These are phyloP conservation scores for Pythium scleroteichum DNA, from an alignment of 352 stramenopile genomes.

Conservation along the genomic window DNA sequence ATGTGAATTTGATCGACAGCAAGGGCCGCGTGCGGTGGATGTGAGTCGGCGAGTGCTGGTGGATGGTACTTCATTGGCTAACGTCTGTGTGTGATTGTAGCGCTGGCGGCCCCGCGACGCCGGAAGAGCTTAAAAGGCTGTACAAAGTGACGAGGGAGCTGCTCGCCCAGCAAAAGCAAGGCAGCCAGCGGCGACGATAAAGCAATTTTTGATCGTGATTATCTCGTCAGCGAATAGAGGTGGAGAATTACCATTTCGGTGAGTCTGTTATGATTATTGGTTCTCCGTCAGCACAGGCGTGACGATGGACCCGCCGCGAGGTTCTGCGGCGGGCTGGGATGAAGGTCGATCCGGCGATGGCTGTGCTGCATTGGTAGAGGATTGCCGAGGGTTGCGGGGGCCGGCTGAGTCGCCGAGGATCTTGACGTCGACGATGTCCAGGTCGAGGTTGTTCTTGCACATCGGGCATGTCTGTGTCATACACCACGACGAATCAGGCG, in stretches of 20 bases:
- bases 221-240: constrained; percentile 19
- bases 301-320: constrained; percentile 41
- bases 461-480: constrained; percentile 65
- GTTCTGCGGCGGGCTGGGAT: not conserved
- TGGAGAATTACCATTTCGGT: not conserved
- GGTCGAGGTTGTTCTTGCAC: constrained; percentile 80
- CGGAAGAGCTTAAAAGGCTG: constrained; percentile 60
- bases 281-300: constrained; percentile 26
- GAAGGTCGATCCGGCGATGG: constrained; percentile 4
- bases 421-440: constrained; percentile 47
- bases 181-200: constrained; percentile 34
- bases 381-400: not conserved
- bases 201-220: constrained; percentile 1
- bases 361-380: not conserved
- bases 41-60: constrained; percentile 38
- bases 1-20: constrained; percentile 75
- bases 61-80: constrained; percentile 3
- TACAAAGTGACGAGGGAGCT: constrained; percentile 60
- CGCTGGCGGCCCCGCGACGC: constrained; percentile 60
- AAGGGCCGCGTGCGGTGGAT: constrained; percentile 87
- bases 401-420: constrained; percentile 25
- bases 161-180: constrained; percentile 46
- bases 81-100: constrained; percentile 37
- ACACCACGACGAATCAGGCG: not conserved
- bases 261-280: not conserved